A percentile compares a stretch with the other conserved stretches of the same genome.
phyloP scores from a whole-genome alignment of 2,329 filamentous ascomycete species.

The Fusarium miscanthi region DNA sequence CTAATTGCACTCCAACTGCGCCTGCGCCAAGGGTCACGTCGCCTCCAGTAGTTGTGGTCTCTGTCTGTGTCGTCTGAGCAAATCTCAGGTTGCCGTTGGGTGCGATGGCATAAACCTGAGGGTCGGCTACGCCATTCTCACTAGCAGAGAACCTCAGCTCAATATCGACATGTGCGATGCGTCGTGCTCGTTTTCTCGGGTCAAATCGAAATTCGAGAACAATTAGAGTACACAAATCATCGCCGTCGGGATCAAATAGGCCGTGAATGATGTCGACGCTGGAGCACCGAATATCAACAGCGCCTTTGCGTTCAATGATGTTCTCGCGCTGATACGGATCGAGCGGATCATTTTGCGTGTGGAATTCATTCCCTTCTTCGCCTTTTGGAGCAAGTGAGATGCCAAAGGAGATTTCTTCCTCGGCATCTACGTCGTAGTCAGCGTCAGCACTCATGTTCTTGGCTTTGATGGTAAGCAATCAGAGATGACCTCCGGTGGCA shows the following conservation, averaged over 20 bases:
- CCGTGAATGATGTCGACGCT: slow-evolving; percentile 4
- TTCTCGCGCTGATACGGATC: slow-evolving; percentile 25
- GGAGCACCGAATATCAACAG: slow-evolving; percentile 16
- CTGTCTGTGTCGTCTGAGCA: background rate
- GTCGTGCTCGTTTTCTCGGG: background rate
- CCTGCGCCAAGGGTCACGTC: background rate
- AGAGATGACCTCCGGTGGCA: too few species aligned
- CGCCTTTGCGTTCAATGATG: slow-evolving; percentile 6
- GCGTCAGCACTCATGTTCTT: background rate
- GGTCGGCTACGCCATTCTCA: background rate
- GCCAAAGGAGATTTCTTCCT: background rate
- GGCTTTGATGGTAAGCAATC: background rate
- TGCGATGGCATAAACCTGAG: slow-evolving; percentile 8
- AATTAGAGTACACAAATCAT: slow-evolving; percentile 3
- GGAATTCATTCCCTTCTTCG: slow-evolving; percentile 21
- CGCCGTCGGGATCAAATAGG: slow-evolving; percentile 19
- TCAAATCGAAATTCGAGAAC: slow-evolving; percentile 13
- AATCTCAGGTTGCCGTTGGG: slow-evolving; percentile 9
- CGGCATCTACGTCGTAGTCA: background rate
- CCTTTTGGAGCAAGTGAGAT: background rate
- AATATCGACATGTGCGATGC: slow-evolving; percentile 6
- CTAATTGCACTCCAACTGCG: background rate
- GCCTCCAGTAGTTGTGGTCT: background rate
- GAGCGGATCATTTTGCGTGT: slow-evolving; percentile 11
- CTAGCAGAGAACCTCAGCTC: background rate